phyloP scores from a whole-genome alignment of 176 grass and related monocot genomes.

The Ampelocalamus luodianensis region DNA sequence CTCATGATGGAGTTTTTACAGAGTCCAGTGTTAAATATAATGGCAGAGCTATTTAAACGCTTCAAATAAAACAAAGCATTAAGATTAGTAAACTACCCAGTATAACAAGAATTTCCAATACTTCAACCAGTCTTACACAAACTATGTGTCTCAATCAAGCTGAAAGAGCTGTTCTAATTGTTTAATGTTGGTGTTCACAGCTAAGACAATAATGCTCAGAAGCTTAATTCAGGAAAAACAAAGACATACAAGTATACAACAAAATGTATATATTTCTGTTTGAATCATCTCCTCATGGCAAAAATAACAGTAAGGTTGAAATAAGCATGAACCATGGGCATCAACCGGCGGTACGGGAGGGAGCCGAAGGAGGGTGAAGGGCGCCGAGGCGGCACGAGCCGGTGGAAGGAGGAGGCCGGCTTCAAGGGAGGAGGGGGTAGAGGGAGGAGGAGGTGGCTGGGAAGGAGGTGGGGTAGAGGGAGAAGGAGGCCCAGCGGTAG shows the following conservation, averaged over 20 bases:
- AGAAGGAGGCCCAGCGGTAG: too few species aligned
- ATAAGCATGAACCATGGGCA: too few species aligned
- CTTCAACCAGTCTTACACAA: not conserved
- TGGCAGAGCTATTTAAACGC: not conserved
- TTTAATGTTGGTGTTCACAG: conserved; percentile 14
- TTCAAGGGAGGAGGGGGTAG: too few species aligned
- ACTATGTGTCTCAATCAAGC: not conserved
- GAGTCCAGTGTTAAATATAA: not conserved
- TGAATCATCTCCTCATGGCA: too few species aligned
- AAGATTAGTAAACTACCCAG: conserved; percentile 1
- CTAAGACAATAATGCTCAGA: conserved; percentile 5
- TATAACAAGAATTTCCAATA: not conserved
- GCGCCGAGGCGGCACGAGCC: too few species aligned
- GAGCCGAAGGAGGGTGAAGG: too few species aligned
- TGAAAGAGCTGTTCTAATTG: not conserved
- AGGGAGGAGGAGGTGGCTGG: too few species aligned
- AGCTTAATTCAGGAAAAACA: not conserved
- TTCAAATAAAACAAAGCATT: conserved; percentile 18
- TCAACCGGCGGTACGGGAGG: too few species aligned
- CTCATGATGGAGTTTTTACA: not conserved
- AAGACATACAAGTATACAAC: conserved; percentile 1
- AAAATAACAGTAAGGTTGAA: too few species aligned
- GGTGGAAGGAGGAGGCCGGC: too few species aligned
- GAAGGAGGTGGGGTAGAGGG: too few species aligned
- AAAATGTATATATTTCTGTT: too few species aligned